phyloP scores from a whole-genome alignment of 768 basidiomycete species.

The Amanita rimosa region DNA sequence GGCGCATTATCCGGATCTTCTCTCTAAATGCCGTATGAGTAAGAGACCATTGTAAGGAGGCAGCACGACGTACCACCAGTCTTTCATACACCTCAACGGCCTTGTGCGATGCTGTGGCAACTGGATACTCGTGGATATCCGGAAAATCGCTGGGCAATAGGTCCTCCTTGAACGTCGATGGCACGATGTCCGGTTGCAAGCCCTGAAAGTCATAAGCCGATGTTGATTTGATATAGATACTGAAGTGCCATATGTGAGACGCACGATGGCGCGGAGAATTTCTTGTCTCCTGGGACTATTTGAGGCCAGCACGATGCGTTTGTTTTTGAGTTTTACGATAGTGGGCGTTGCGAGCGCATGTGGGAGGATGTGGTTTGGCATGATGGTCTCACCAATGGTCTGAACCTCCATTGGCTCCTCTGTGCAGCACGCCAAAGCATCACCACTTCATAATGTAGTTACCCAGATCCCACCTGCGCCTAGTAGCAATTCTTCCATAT shows the following conservation, averaged over 20 bases:
- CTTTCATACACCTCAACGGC: slow-evolving; percentile 26
- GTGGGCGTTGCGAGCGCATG: slow-evolving; percentile 53
- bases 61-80: slow-evolving; percentile 18
- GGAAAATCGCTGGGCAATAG: neutral
- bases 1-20: slow-evolving; percentile 24
- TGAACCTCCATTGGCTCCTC: no score
- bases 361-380: slow-evolving; percentile 42
- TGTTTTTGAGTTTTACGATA: slow-evolving; percentile 57
- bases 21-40: slow-evolving; percentile 10
- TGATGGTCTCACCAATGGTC: no score
- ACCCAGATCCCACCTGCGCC: no score
- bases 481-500: no score
- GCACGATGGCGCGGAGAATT: slow-evolving; percentile 67
- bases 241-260: slow-evolving; percentile 17
- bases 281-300: slow-evolving; percentile 78
- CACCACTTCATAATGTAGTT: no score
- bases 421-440: no score
- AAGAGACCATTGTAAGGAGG: no score
- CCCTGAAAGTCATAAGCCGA: slow-evolving; percentile 21
- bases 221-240: neutral
- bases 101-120: slow-evolving; percentile 21
- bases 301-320: slow-evolving; percentile 79
- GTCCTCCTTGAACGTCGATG: slow-evolving; percentile 18
- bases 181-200: slow-evolving; percentile 28
- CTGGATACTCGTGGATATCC: slow-evolving; percentile 24